phyloP scores from a whole-genome alignment of 176 grass and related monocot species.

The Bonia amplexicaulis region DNA sequence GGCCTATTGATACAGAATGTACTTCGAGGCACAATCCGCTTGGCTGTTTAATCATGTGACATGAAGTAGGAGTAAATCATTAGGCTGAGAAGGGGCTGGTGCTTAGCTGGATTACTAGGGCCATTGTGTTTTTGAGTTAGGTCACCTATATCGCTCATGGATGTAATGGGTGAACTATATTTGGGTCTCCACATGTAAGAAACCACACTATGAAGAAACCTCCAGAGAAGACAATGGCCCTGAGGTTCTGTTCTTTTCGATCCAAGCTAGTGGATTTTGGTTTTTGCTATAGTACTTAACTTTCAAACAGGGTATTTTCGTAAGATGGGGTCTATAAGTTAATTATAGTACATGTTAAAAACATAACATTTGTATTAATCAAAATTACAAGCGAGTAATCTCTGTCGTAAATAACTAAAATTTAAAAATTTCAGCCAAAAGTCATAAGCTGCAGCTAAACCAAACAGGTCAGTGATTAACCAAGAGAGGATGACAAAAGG shows the following conservation, averaged over 20 bases:
- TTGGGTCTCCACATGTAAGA: not conserved
- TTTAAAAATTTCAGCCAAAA: too few relatives aligned
- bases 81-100: not conserved
- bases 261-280: too few relatives aligned
- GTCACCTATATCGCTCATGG: not conserved
- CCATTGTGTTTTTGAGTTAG: not conserved
- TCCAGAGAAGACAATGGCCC: not conserved
- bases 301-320: too few relatives aligned
- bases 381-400: too few relatives aligned
- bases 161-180: constrained; percentile 10
- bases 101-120: constrained; percentile 1
- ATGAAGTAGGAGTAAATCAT: constrained; percentile 6
- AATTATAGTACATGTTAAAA: too few relatives aligned
- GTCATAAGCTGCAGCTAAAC: too few relatives aligned
- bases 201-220: not conserved
- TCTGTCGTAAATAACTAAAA: too few relatives aligned
- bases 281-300: too few relatives aligned
- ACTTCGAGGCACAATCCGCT: not conserved
- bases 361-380: too few relatives aligned
- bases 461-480: not conserved
- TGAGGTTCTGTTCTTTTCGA: too few relatives aligned
- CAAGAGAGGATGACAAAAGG: not conserved
- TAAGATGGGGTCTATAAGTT: too few relatives aligned
- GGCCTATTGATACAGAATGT: not conserved
- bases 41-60: constrained; percentile 6